phyloP scores from a whole-genome alignment of 108 stramenopile genomes.

The Aurantiochytrium sp. region DNA sequence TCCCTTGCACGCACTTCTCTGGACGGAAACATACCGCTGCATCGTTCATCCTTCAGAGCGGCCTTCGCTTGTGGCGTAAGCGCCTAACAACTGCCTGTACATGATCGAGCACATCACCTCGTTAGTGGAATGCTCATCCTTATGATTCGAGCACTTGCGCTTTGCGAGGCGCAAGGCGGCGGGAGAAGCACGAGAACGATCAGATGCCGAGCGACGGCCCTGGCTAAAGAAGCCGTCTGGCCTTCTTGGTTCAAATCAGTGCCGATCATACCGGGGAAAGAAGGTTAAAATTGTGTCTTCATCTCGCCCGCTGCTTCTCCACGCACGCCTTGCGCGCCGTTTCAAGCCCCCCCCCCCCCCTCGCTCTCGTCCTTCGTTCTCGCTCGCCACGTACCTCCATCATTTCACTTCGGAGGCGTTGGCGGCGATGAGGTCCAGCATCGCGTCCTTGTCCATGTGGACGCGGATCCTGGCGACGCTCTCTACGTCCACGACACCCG shows the following conservation, averaged over 20 bases:
- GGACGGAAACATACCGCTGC: too few relatives aligned
- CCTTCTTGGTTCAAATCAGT: slow-evolving; percentile 20
- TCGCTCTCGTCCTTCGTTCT: background rate
- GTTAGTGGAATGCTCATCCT: too few relatives aligned
- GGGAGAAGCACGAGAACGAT: background rate
- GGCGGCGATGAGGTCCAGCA: background rate
- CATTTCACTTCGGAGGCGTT: background rate
- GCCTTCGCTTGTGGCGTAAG: too few relatives aligned
- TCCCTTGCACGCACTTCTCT: too few relatives aligned
- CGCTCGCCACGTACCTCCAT: background rate
- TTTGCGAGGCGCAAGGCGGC: background rate
- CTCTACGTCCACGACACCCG: background rate
- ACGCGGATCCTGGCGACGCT: background rate
- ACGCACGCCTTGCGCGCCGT: background rate
- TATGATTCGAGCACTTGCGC: too few relatives aligned
- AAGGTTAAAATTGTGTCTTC: slow-evolving; percentile 24
- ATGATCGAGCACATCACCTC: too few relatives aligned
- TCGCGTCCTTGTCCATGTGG: background rate
- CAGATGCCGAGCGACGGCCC: slow-evolving; percentile 14
- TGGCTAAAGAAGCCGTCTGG: slow-evolving; percentile 3
- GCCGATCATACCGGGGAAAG: slow-evolving; percentile 23
- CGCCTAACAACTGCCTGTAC: too few relatives aligned
- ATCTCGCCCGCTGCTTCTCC: background rate
- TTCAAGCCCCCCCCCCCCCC: background rate
- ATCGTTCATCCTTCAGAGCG: too few relatives aligned